phyloP scores from a whole-genome alignment of 2,329 filamentous ascomycete species.

The Stromatinia cepivora region DNA sequence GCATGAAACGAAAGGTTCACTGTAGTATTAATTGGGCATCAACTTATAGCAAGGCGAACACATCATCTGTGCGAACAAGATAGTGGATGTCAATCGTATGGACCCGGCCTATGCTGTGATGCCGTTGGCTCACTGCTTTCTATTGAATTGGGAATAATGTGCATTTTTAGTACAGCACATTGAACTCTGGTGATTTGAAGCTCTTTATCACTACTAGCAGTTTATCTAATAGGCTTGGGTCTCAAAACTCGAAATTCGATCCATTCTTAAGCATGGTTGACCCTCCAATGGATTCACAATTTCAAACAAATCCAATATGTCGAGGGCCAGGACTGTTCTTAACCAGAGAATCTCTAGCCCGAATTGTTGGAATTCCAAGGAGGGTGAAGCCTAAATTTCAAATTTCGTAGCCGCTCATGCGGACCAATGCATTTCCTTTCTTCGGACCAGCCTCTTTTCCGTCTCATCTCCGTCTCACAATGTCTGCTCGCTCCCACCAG shows the following conservation, averaged over 20 bases:
- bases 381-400: not conserved
- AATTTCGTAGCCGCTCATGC: not conserved
- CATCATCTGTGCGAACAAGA: not conserved
- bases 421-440: conserved; percentile 3
- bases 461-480: no score
- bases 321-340: not conserved
- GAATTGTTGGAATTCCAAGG: not conserved
- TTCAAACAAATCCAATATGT: not conserved
- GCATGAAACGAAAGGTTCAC: no score
- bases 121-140: not conserved
- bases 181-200: not conserved
- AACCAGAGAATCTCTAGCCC: not conserved
- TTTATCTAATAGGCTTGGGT: not conserved
- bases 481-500: not conserved
- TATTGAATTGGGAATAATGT: not conserved
- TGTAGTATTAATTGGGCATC: not conserved
- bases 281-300: not conserved
- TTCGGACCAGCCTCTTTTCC: not conserved
- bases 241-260: not conserved
- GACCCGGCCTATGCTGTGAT: not conserved
- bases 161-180: not conserved
- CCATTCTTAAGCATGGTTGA: not conserved
- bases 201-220: not conserved
- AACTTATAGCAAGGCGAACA: not conserved
- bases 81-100: not conserved